Conservation (phyloP, 345 rosid genomes). For the Dovyalis caffra region DNA sequence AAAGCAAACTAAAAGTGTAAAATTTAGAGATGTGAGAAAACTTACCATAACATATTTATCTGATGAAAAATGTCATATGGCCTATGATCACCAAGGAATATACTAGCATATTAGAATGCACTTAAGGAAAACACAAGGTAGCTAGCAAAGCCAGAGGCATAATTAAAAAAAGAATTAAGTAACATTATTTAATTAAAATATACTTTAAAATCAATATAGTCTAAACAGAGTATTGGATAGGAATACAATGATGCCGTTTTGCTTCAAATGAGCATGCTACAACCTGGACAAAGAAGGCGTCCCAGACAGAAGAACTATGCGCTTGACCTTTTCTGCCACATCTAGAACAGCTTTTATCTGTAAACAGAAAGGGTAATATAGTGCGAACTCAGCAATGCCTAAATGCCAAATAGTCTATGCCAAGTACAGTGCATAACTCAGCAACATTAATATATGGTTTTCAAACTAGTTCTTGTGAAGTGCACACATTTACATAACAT, state of each 20-base stretch:
- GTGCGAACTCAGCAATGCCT: neutral
- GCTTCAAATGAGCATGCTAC: slow-evolving; percentile 27
- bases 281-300: slow-evolving; percentile 99
- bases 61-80: slow-evolving; percentile 97
- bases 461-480: neutral
- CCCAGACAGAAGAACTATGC: slow-evolving; percentile 77
- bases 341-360: slow-evolving; percentile 82
- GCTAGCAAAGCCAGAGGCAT: too few relatives aligned
- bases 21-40: slow-evolving; percentile 21
- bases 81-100: slow-evolving; percentile 69
- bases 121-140: neutral
- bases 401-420: neutral
- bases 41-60: slow-evolving; percentile 90
- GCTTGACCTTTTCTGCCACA: slow-evolving; percentile 73
- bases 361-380: slow-evolving; percentile 13
- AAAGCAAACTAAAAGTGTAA: slow-evolving; percentile 5
- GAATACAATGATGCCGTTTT: slow-evolving; percentile 15
- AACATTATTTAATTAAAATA: neutral
- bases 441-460: neutral
- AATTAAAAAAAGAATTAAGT: neutral
- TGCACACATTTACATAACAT: neutral
- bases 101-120: slow-evolving; percentile 32
- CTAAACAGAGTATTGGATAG: neutral
- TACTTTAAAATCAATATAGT: slow-evolving; percentile 6
- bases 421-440: neutral